These are phyloP conservation scores for Phyllosticta citrichinensis DNA, from an alignment of 2,329 filamentous ascomycete species.

Conservation along the genomic window DNA sequence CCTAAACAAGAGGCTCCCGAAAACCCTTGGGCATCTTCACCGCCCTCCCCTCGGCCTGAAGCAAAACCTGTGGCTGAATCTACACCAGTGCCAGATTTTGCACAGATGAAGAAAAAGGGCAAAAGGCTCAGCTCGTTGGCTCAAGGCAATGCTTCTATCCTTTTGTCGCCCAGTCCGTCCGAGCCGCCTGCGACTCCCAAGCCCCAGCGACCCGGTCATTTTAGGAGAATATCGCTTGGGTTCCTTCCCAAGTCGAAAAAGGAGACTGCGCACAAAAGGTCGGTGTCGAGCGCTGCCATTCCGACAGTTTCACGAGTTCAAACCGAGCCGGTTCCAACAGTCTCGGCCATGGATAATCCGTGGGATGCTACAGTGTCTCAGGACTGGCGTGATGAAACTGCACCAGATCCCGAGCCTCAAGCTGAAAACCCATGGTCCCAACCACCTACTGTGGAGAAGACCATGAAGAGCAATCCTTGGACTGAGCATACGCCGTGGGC, in stretches of 20 bases:
- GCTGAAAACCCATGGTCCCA: neutral
- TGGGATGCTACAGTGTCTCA: neutral
- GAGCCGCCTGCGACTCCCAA: neutral
- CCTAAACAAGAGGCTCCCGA: neutral
- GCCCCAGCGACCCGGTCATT: neutral
- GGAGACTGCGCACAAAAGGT: conserved; percentile 4
- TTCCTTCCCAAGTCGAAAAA: conserved; percentile 1
- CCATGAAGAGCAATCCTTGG: neutral
- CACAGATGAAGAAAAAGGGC: conserved; percentile 1
- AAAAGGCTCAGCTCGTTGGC: conserved; percentile 7
- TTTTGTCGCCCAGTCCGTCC: neutral
- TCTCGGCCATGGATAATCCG: neutral
- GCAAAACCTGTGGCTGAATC: neutral
- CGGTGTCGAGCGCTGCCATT: conserved; percentile 1
- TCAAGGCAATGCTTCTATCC: neutral
- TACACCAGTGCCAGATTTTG: neutral
- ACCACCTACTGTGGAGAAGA: neutral
- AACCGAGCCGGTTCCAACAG: neutral
- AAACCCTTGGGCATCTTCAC: neutral
- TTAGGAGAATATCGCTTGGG: neutral
- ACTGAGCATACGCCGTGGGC: neutral
- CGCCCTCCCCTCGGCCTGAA: neutral
- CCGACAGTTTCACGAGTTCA: neutral
- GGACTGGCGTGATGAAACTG: neutral
- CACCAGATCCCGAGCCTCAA: neutral